phyloP scores from a whole-genome alignment of 2,329 filamentous ascomycete genomes.

The Knoxdaviesia proteae region DNA sequence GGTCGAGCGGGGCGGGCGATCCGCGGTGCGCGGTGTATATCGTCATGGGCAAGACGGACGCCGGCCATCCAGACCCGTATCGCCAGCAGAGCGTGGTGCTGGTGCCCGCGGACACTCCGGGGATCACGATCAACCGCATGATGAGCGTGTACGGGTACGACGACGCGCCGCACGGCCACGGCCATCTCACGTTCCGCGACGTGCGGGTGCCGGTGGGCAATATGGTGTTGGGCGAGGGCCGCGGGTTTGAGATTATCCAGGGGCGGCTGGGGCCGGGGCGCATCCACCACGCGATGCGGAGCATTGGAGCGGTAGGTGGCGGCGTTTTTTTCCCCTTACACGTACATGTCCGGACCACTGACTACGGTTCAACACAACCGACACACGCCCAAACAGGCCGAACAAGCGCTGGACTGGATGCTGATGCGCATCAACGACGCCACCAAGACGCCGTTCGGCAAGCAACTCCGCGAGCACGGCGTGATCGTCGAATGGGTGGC shows the following conservation, averaged over 20 bases:
- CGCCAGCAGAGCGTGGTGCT: conserved; percentile 84
- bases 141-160: conserved; percentile 88
- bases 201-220: conserved; percentile 70
- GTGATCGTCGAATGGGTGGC: conserved; percentile 93
- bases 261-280: conserved; percentile 86
- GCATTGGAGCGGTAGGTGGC: conserved; percentile 53
- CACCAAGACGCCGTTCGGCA: conserved; percentile 75
- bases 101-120: conserved; percentile 60
- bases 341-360: neutral
- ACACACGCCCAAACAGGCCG: conserved; percentile 28
- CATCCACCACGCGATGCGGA: conserved; percentile 95
- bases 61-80: conserved; percentile 56
- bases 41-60: conserved; percentile 85
- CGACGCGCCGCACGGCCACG: conserved; percentile 95
- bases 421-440: conserved; percentile 86
- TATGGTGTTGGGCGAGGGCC: conserved; percentile 80
- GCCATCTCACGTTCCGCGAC: conserved; percentile 73
- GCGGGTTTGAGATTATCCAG: conserved; percentile 96
- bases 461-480: conserved; percentile 70
- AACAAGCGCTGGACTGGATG: conserved; percentile 86
- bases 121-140: conserved; percentile 88
- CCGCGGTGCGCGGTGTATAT: conserved; percentile 83
- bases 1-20: conserved; percentile 90
- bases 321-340: neutral
- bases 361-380: neutral